Percentiles rank a stretch among this genome's conserved stretches.
phyloP scores from a whole-genome alignment of 495 filamentous ascomycete species.

The Penicillium ucsense region DNA sequence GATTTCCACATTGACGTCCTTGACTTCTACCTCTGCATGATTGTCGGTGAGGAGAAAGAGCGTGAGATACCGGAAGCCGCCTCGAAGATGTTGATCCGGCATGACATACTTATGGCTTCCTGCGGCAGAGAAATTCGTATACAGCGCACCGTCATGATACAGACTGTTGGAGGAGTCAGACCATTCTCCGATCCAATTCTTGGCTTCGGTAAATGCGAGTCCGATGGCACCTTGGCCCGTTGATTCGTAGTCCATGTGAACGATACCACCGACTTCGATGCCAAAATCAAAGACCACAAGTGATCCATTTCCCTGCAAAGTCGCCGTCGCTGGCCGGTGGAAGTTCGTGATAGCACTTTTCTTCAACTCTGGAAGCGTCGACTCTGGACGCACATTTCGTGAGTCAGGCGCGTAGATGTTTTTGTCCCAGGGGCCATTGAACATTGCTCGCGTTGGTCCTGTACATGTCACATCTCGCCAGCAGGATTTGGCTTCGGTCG shows the following conservation, averaged over 20 bases:
- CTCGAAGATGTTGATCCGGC: constrained; percentile 43
- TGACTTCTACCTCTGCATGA: constrained; percentile 28
- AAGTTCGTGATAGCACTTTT: constrained; percentile 19
- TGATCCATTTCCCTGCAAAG: constrained; percentile 36
- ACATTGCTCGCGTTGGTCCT: constrained; percentile 41
- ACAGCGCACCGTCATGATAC: constrained; percentile 45
- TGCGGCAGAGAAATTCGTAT: constrained; percentile 37
- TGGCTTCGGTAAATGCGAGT: constrained; percentile 53
- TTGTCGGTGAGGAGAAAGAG: constrained; percentile 36
- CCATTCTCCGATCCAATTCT: constrained; percentile 51
- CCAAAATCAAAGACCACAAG: constrained; percentile 48
- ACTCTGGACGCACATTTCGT: constrained; percentile 40
- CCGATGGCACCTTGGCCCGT: constrained; percentile 41
- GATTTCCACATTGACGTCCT: constrained; percentile 38
- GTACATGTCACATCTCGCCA: constrained; percentile 50
- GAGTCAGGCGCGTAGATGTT: constrained; percentile 51
- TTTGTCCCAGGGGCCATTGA: constrained; percentile 49
- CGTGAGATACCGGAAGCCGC: constrained; percentile 54
- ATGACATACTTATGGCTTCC: constrained; percentile 40
- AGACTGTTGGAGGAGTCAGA: constrained; percentile 50
- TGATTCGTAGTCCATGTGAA: constrained; percentile 39
- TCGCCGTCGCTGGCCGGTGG: constrained; percentile 18
- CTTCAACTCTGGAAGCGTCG: constrained; percentile 31
- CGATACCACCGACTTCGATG: constrained; percentile 47
- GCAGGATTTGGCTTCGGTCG: constrained; percentile 29